Base-by-base conservation (phyloP, 2,329 filamentous ascomycete genomes). In the Ascochyta viciae-villosae region DNA sequence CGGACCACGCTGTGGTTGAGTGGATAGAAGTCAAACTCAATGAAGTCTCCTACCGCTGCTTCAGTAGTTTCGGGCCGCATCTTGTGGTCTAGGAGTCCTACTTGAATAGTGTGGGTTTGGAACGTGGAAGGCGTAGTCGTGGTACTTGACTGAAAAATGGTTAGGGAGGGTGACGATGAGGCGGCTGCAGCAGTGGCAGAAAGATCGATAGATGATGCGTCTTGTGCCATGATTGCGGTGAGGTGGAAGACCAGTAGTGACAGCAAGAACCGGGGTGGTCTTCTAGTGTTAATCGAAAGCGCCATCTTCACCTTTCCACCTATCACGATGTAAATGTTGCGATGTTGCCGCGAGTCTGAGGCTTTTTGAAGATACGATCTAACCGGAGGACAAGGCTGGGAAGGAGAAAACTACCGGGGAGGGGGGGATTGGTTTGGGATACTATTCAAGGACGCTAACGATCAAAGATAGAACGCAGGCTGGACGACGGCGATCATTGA, bases 1-100 rank as follows among this genome's bases (percentile, higher is more conserved):
- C 76, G 70, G 13, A 79, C 74, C 9, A 80, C 76, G 6, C 73
- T 76, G 62, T 80, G 78, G 50, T 80, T 80, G 19, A 64, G 54
- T 1, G 77, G 74, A 48, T 71, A 78, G 67, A 80, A 80, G 40
- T 68, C 50, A 55, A 80, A 81, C 37, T 74, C 71, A 37, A 81
- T 60, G 12, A 64, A 63, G 64, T 79, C 77, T 19, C 76, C 78
- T 15, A 74, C 62, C 2, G 63, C 63, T 1, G 76, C 78, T 12
- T 64, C 50, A 10, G 76, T 75, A 19, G 65, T 66, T 46, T 79
- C 74, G 2, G 78, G 78, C 22, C 58, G 66, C 61, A 77, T 78
- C 37, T 71, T 68, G 51, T 78, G 68, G 26, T 74, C 68, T 23
- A 62, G 63, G 23, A 76, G 70, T 6, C 76, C 76, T 13, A 80